Evolutionary conservation across 2,329 filamentous ascomycete genomes (phyloP).

Genomic region (Pestalotiopsis sp.): DNA sequence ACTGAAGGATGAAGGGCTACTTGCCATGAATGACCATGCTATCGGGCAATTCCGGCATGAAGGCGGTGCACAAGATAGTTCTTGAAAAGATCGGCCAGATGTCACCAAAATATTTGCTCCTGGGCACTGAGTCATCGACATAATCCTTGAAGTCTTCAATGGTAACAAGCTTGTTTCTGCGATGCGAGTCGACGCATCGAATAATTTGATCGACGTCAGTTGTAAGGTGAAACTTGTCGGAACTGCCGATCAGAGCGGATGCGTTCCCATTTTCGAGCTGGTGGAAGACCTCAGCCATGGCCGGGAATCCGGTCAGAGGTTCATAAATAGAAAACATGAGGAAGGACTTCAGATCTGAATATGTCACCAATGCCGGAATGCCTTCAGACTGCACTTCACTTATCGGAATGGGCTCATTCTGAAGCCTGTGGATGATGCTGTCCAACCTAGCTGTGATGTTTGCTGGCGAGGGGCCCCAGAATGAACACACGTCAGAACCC

Average conservation of each 20-base stretch:
- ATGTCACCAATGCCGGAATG: slow-evolving; percentile 27
- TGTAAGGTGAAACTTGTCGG: slow-evolving; percentile 14
- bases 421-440: slow-evolving; percentile 25
- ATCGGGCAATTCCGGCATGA: slow-evolving; percentile 28
- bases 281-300: slow-evolving; percentile 28
- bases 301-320: slow-evolving; percentile 25
- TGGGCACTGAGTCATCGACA: slow-evolving; percentile 25
- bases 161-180: slow-evolving; percentile 29
- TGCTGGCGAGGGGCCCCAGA: slow-evolving; percentile 32
- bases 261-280: slow-evolving; percentile 29
- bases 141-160: slow-evolving; percentile 28
- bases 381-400: slow-evolving; percentile 19
- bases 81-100: slow-evolving; percentile 29
- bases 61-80: slow-evolving; percentile 27
- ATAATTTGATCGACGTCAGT: slow-evolving; percentile 25
- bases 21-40: slow-evolving; percentile 30
- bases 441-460: slow-evolving; percentile 29
- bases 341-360: slow-evolving; percentile 31
- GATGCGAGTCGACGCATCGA: slow-evolving; percentile 31
- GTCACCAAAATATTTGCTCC: slow-evolving; percentile 35
- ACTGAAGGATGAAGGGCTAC: slow-evolving; percentile 5
- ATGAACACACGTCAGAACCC: slow-evolving; percentile 41
- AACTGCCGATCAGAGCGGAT: slow-evolving; percentile 26
- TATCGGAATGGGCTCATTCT: slow-evolving; percentile 27
- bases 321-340: slow-evolving; percentile 25